Base-by-base conservation (phyloP, 2,329 filamentous ascomycete species). In the Coniochaeta ligniaria region DNA sequence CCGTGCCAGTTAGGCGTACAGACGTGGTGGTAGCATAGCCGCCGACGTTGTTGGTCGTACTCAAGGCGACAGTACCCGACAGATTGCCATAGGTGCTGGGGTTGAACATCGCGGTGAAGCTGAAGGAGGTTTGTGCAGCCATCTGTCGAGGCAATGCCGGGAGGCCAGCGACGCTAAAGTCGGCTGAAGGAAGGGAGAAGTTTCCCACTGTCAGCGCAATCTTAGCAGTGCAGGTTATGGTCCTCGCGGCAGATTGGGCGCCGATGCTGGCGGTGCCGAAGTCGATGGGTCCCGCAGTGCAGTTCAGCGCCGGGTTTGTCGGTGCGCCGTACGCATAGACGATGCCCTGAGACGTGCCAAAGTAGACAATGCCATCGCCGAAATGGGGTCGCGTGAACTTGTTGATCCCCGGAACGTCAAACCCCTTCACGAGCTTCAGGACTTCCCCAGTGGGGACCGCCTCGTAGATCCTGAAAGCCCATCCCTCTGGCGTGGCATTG, bases 311-410 rank as follows among this genome's bases (percentile, higher is more conserved):
- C 3, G 75, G 66, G 47, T 81, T 83, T 33, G 82, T 80, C 0
- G 83, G 81, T 0, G 81, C 80, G 1, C 83, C 83, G 60, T 83
- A 84, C 1, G 75, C 82, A 31, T 84, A 84, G n/a, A 86, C 67
- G 59, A 71, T 78, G 5, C 83, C 83, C 22, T 73, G 69, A 2
- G 72, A 79, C 1, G 79, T 81, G 8, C 80, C 80, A n/a, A 85
- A 69, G 62, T 85, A 86, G 2, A 79, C 76, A 60, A 79, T 76
- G 0, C 80, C 82, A 60, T 86, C 76, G 6, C 83, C 83, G 60
- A 86, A 85, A 2, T 83, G 81, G 1, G 83, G 80, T 1, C 83
- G 76, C 2, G 78, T 80, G 63, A 86, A 86, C 70, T 86, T 86
- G 57, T 76, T 80, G 5, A 80, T 76, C 0, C 78, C 80, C 0